These are phyloP conservation scores for Bjerkandera adusta DNA, from an alignment of 1,284 basidiomycete genomes.

Conservation along the genomic window DNA sequence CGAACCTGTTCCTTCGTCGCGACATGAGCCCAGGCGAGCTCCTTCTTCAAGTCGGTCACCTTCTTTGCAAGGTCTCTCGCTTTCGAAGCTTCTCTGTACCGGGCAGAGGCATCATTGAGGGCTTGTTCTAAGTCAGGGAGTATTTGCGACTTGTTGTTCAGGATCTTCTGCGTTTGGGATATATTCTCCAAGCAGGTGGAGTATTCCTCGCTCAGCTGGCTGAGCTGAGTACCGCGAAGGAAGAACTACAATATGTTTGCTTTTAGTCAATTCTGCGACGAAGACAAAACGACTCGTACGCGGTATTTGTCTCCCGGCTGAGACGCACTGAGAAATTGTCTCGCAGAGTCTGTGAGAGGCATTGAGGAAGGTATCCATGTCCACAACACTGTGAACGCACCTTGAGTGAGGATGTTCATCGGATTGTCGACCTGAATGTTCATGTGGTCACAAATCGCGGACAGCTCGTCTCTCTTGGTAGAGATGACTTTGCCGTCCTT, in stretches of 20 bases:
- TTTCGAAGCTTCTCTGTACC: slow-evolving; percentile 72
- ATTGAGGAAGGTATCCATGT: not conserved
- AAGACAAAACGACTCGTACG: slow-evolving; percentile 39
- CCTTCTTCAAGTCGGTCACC: slow-evolving; percentile 70
- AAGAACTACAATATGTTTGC: slow-evolving; percentile 75
- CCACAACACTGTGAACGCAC: slow-evolving; percentile 34
- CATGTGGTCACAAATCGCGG: slow-evolving; percentile 90
- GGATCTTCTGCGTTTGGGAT: slow-evolving; percentile 58
- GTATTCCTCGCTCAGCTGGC: slow-evolving; percentile 87
- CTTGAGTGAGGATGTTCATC: slow-evolving; percentile 92
- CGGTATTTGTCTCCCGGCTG: slow-evolving; percentile 89
- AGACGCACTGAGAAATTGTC: slow-evolving; percentile 87
- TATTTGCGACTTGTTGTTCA: slow-evolving; percentile 67
- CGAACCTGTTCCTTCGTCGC: slow-evolving; percentile 61
- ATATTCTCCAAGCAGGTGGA: slow-evolving; percentile 74
- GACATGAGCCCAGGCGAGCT: slow-evolving; percentile 91
- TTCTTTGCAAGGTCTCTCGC: slow-evolving; percentile 72
- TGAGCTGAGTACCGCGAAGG: slow-evolving; percentile 89
- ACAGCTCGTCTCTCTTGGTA: slow-evolving; percentile 83
- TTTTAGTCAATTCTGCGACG: not conserved
- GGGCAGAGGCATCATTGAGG: slow-evolving; percentile 55
- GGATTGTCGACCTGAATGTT: slow-evolving; percentile 98
- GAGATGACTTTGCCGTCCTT: slow-evolving; percentile 68
- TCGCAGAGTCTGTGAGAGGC: slow-evolving; percentile 39
- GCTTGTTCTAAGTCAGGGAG: slow-evolving; percentile 71